Evolutionary conservation across 805 yeast genomes (phyloP).

Genomic region (Saccharomycopsis oosterbeekiorum): DNA sequence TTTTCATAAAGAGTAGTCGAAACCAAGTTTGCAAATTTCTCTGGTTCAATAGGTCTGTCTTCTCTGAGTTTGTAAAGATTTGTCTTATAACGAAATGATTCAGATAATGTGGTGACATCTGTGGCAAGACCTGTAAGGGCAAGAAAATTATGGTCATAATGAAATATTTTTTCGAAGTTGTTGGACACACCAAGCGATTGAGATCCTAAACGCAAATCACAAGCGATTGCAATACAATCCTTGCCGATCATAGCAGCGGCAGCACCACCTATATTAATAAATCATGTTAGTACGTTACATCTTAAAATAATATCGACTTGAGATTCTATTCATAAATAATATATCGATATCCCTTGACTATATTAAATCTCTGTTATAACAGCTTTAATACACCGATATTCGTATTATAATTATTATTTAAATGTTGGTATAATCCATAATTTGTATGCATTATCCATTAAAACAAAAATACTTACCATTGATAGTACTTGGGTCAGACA

Average conservation of each 20-base stretch:
- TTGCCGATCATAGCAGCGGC: constrained; percentile 99
- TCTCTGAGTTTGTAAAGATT: constrained; percentile 85
- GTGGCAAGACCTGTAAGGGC: constrained; percentile 95
- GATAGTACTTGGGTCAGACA: constrained; percentile 58
- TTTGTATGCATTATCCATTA: no score
- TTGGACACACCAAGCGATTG: constrained; percentile 89
- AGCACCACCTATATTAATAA: constrained; percentile 56
- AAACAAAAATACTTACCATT: constrained; percentile 39
- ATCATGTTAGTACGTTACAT: constrained; percentile 17
- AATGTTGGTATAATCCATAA: no score
- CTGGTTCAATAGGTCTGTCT: constrained; percentile 87
- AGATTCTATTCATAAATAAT: no score
- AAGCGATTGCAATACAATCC: constrained; percentile 96
- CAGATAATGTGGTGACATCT: constrained; percentile 81
- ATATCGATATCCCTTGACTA: no score
- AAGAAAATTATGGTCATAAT: constrained; percentile 73
- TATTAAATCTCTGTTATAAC: no score
- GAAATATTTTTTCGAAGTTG: constrained; percentile 87
- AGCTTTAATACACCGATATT: no score
- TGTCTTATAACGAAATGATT: constrained; percentile 72
- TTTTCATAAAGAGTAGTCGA: constrained; percentile 83
- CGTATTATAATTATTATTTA: no score
- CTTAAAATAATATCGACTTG: no score
- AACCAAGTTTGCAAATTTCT: constrained; percentile 85
- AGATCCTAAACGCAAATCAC: constrained; percentile 87